A percentile compares a stretch with the other conserved stretches of the same genome.
Evolutionary conservation across 345 rosid genomes (phyloP).

Genomic region (Gossypium australe): DNA sequence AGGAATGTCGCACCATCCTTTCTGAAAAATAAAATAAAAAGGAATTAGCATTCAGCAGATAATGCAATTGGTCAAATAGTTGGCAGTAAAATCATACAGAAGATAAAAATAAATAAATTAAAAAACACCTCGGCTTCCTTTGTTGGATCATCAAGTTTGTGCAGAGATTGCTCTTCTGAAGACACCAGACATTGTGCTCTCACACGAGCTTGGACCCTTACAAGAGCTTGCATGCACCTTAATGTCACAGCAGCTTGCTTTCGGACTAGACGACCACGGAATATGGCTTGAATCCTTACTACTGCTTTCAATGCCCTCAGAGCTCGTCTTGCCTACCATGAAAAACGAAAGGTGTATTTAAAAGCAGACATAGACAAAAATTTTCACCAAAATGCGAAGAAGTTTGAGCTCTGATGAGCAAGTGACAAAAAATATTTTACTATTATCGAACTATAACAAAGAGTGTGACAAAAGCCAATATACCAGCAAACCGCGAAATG

Average conservation of each 20-base stretch:
- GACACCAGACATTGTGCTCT: constrained; percentile 46
- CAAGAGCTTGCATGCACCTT: constrained; percentile 96
- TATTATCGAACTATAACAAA: neutral
- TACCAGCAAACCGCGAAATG: constrained; percentile 73
- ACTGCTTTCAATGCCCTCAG: constrained; percentile 80
- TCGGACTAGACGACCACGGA: constrained; percentile 76
- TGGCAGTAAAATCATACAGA: neutral
- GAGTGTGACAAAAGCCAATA: constrained; percentile 17
- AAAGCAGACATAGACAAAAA: neutral
- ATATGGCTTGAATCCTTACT: constrained; percentile 87
- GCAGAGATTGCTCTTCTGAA: constrained; percentile 31
- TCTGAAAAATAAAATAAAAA: neutral
- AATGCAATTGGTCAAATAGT: neutral
- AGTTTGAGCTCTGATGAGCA: neutral
- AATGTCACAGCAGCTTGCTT: constrained; percentile 90
- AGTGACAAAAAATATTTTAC: neutral
- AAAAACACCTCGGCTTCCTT: constrained; percentile 31
- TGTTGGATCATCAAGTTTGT: constrained; percentile 35
- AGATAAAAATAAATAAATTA: neutral
- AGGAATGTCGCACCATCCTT: neutral
- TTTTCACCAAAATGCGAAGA: neutral
- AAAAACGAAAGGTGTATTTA: neutral
- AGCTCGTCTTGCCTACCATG: constrained; percentile 66
- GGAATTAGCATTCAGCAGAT: too few relatives aligned
- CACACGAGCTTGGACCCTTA: constrained; percentile 79